These are phyloP conservation scores for Epichloe gansuensis DNA, from an alignment of 2,329 filamentous ascomycete genomes.

Conservation along the genomic window DNA sequence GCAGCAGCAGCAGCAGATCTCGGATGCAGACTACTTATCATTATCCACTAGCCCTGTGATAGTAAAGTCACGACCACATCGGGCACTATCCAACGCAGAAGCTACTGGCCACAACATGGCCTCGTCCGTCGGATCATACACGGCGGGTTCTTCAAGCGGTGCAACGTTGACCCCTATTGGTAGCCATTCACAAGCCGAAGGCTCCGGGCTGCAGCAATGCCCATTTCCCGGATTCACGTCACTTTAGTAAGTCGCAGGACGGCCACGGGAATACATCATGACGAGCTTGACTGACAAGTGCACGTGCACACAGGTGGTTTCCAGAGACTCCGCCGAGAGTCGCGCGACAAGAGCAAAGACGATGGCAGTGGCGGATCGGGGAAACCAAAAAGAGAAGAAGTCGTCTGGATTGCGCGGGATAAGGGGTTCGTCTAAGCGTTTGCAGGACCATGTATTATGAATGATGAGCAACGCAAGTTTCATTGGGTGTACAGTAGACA, in stretches of 20 bases:
- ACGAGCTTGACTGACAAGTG: constrained; percentile 8
- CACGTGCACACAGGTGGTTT: constrained; percentile 26
- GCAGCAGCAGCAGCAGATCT: neutral
- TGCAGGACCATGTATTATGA: constrained; percentile 2
- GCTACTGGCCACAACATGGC: constrained; percentile 30
- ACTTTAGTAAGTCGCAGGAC: constrained; percentile 27
- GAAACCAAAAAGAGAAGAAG: constrained; percentile 25
- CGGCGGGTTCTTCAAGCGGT: constrained; percentile 2
- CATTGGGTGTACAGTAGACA: neutral
- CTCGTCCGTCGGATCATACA: constrained; percentile 26
- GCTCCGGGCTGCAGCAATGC: constrained; percentile 12
- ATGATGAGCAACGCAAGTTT: neutral
- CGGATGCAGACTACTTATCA: constrained; percentile 24
- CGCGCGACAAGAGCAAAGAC: constrained; percentile 34
- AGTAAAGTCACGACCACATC: constrained; percentile 25
- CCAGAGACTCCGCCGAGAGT: constrained; percentile 36
- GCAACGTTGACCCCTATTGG: neutral
- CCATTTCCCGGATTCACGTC: constrained; percentile 29
- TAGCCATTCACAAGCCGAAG: neutral
- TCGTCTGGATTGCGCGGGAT: constrained; percentile 28
- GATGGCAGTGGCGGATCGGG: constrained; percentile 21
- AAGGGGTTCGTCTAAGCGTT: constrained; percentile 21
- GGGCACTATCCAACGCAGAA: constrained; percentile 34
- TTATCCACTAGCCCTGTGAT: constrained; percentile 26
- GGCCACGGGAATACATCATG: neutral